Conservation (phyloP, 768 basidiomycete genomes). For the Tephrocybe sp. region DNA sequence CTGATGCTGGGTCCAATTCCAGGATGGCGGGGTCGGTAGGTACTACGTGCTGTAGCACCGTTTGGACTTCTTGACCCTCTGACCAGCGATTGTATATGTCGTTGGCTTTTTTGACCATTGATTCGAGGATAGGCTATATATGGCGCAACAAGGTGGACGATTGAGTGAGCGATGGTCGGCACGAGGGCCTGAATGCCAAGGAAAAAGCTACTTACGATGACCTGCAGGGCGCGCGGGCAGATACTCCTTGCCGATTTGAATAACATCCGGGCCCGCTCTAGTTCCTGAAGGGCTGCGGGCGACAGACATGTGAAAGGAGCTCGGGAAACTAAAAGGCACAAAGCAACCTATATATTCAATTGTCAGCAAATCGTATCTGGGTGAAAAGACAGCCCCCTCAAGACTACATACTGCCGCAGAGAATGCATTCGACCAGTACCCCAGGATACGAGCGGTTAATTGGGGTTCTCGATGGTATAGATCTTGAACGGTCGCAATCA, state of each 20-base stretch:
- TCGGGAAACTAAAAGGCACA: slow-evolving; percentile 55
- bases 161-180: background rate
- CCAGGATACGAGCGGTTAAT: slow-evolving; percentile 50
- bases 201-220: slow-evolving; percentile 35
- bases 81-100: slow-evolving; percentile 48
- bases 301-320: slow-evolving; percentile 66
- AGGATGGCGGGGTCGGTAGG: slow-evolving; percentile 18
- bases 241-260: slow-evolving; percentile 44
- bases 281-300: slow-evolving; percentile 60
- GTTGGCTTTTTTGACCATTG: slow-evolving; percentile 50
- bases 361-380: no score
- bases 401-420: slow-evolving; percentile 49
- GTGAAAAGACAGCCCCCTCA: no score
- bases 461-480: slow-evolving; percentile 58
- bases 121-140: slow-evolving; percentile 43
- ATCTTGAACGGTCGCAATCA: slow-evolving; percentile 59
- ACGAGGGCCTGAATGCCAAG: background rate
- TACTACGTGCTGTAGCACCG: slow-evolving; percentile 33
- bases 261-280: slow-evolving; percentile 45
- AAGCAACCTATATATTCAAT: slow-evolving; percentile 37
- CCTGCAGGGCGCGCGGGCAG: slow-evolving; percentile 44
- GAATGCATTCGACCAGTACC: slow-evolving; percentile 54
- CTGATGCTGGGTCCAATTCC: slow-evolving; percentile 13
- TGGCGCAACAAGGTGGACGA: background rate
- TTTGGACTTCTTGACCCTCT: slow-evolving; percentile 41